phyloP scores from a whole-genome alignment of 2,329 filamentous ascomycete species.

The Zopfia rhizophila region DNA sequence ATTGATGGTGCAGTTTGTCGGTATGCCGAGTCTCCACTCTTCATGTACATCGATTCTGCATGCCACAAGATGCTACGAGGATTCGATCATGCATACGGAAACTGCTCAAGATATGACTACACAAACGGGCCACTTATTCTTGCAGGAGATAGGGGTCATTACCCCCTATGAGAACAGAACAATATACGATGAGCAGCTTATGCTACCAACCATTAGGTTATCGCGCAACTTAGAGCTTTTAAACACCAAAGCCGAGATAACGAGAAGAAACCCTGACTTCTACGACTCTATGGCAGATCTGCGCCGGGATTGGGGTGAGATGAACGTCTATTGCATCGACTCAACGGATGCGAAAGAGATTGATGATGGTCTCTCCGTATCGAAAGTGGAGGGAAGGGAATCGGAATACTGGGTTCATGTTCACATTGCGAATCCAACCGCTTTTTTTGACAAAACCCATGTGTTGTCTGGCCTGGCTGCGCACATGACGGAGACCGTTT shows the following conservation, averaged over 20 bases:
- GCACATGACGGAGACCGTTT: slow-evolving; percentile 65
- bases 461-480: slow-evolving; percentile 70
- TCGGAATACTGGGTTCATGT: slow-evolving; percentile 77
- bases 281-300: slow-evolving; percentile 65
- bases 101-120: not conserved
- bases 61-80: slow-evolving; percentile 69
- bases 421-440: slow-evolving; percentile 82
- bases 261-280: slow-evolving; percentile 46
- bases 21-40: slow-evolving; percentile 64
- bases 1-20: slow-evolving; percentile 38
- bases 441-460: slow-evolving; percentile 70
- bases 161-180: slow-evolving; percentile 75
- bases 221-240: slow-evolving; percentile 57
- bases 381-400: slow-evolving; percentile 62
- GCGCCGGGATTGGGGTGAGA: slow-evolving; percentile 68
- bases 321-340: slow-evolving; percentile 79
- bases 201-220: slow-evolving; percentile 61
- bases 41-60: slow-evolving; percentile 73
- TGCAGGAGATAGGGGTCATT: slow-evolving; percentile 80
- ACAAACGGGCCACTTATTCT: slow-evolving; percentile 68
- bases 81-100: slow-evolving; percentile 6
- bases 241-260: slow-evolving; percentile 43
- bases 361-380: slow-evolving; percentile 81
- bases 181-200: slow-evolving; percentile 67
- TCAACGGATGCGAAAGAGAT: slow-evolving; percentile 73